Evolutionary conservation across 768 basidiomycete species (phyloP).

Genomic region (Rhizopogon vesiculosus): DNA sequence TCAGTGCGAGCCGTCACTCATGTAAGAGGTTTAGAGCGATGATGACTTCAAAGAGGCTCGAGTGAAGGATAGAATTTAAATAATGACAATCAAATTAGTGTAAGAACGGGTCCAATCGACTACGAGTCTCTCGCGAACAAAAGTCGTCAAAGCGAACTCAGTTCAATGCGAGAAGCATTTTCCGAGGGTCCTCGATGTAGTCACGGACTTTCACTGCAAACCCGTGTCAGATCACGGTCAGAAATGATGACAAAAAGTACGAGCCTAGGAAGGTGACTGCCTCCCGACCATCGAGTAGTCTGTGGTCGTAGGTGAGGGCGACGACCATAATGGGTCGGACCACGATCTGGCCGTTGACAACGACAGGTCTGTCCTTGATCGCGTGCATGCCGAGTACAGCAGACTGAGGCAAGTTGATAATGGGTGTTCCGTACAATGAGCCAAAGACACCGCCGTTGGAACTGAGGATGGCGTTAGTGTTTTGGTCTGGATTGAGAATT

Average conservation of each 20-base stretch:
- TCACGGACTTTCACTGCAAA: constrained; percentile 80
- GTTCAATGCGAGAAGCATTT: constrained; percentile 63
- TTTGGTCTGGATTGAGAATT: not conserved
- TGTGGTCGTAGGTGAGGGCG: constrained; percentile 92
- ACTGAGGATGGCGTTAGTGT: constrained; percentile 33
- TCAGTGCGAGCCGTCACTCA: no score
- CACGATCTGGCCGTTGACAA: constrained; percentile 92
- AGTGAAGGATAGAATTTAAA: not conserved
- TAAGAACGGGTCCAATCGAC: not conserved
- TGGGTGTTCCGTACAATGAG: constrained; percentile 95
- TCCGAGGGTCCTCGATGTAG: constrained; percentile 91
- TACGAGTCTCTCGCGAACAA: not conserved
- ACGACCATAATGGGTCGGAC: constrained; percentile 97
- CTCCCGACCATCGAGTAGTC: constrained; percentile 92
- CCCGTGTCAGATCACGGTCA: constrained; percentile 1
- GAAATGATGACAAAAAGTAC: constrained; percentile 22
- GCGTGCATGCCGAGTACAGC: constrained; percentile 97
- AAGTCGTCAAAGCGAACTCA: not conserved
- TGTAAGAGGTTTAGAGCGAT: no score
- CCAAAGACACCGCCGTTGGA: constrained; percentile 99
- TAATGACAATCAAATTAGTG: not conserved
- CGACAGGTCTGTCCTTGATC: constrained; percentile 88
- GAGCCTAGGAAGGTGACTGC: constrained; percentile 95
- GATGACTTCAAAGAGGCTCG: not conserved
- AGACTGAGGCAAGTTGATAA: constrained; percentile 94